Conservation (phyloP, 108 stramenopile genomes). For the Parietichytrium sp. region DNA sequence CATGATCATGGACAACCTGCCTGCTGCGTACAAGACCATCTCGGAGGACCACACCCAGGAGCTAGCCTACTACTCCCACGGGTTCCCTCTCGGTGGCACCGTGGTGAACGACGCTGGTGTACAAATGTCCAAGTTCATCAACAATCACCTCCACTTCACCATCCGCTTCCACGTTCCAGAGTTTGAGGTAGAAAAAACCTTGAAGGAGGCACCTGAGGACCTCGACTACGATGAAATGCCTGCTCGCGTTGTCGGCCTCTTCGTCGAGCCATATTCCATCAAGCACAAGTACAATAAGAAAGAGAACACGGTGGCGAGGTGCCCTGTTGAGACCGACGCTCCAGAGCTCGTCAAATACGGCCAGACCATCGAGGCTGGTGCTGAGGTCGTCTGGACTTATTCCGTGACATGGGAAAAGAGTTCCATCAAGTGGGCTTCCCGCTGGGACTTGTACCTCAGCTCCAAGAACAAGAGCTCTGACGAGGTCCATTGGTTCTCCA, state of each 20-base stretch:
- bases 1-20: conserved; percentile 96
- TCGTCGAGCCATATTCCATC: conserved; percentile 86
- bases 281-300: conserved; percentile 71
- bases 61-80: conserved; percentile 76
- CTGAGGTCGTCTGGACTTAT: conserved; percentile 92
- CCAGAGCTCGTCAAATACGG: not conserved
- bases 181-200: conserved; percentile 50
- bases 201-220: not conserved
- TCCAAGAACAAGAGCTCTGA: conserved; percentile 85
- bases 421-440: conserved; percentile 85
- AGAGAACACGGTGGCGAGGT: conserved; percentile 62
- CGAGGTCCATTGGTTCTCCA: conserved; percentile 95
- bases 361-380: conserved; percentile 63
- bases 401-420: conserved; percentile 88
- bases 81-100: conserved; percentile 86
- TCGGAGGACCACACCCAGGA: conserved; percentile 67
- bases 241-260: conserved; percentile 88
- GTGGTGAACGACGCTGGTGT: not conserved
- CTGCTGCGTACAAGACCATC: conserved; percentile 71
- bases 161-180: conserved; percentile 82
- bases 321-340: conserved; percentile 72
- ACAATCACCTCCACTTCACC: conserved; percentile 91
- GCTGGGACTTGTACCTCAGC: conserved; percentile 95
- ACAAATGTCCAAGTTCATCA: conserved; percentile 52
- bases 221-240: conserved; percentile 62